phyloP scores from a whole-genome alignment of 1,139 yeast species.

The Spathaspora sp. region DNA sequence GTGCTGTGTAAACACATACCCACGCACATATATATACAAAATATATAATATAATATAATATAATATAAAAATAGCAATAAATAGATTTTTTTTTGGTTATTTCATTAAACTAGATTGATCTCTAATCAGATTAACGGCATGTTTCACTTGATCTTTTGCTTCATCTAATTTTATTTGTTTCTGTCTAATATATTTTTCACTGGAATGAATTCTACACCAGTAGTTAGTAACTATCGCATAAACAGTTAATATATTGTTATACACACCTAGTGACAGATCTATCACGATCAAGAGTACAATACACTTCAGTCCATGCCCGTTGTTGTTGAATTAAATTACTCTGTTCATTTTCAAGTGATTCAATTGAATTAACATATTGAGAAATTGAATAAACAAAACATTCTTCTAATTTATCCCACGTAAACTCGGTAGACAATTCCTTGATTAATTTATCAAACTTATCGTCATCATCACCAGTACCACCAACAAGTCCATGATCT shows the following conservation, averaged over 20 bases:
- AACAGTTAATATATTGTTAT: neutral
- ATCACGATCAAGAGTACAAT: neutral
- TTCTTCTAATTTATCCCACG: constrained; percentile 1
- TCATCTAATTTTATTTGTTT: neutral
- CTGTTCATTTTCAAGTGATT: neutral
- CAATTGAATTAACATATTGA: neutral
- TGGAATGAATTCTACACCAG: neutral
- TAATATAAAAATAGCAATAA: neutral
- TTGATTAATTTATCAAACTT: neutral
- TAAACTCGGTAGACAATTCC: neutral
- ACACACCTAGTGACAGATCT: neutral
- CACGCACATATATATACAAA: too few relatives aligned
- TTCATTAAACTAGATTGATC: neutral
- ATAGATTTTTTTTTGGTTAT: neutral
- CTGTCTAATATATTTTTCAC: neutral
- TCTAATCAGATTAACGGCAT: neutral
- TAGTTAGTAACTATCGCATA: neutral
- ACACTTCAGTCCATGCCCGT: neutral
- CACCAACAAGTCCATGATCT: neutral
- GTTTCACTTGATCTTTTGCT: neutral
- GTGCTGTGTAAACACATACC: constrained; percentile 21
- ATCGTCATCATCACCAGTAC: neutral
- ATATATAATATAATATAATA: neutral
- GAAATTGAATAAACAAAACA: neutral
- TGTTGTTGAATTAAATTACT: neutral